Percentiles rank a stretch among this genome's conserved stretches.
phyloP scores from a whole-genome alignment of 805 yeast genomes.

The Brettanomyces bruxellensis region DNA sequence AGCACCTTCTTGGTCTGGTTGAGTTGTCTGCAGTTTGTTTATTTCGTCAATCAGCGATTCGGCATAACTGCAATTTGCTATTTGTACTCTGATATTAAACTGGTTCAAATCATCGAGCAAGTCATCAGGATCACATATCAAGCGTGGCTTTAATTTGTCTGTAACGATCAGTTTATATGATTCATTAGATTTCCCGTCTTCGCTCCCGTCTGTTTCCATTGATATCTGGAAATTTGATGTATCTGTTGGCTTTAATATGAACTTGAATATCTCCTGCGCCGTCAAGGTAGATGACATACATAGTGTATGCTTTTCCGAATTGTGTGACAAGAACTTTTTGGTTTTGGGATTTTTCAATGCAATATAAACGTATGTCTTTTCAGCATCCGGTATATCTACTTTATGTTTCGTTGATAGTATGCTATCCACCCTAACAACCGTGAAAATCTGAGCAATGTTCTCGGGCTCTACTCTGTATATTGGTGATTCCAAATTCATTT shows the following conservation, averaged over 20 bases:
- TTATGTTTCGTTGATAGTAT: not conserved
- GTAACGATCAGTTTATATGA: not conserved
- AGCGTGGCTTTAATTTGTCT: constrained; percentile 11
- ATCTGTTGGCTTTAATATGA: not conserved
- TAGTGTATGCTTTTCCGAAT: constrained; percentile 9
- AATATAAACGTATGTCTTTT: not conserved
- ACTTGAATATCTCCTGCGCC: constrained; percentile 17
- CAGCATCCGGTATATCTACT: constrained; percentile 15
- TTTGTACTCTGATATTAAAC: constrained; percentile 18
- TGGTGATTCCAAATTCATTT: not conserved
- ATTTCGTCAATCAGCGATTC: constrained; percentile 5
- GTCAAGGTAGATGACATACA: constrained; percentile 20
- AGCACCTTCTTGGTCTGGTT: constrained; percentile 7
- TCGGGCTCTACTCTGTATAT: constrained; percentile 18
- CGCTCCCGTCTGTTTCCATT: too few species aligned
- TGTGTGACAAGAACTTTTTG: constrained; percentile 17
- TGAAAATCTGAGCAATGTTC: constrained; percentile 19
- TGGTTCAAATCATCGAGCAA: constrained; percentile 12
- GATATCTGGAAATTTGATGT: not conserved
- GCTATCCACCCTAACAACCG: constrained; percentile 14
- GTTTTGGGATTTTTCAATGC: constrained; percentile 1
- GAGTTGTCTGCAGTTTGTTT: not conserved
- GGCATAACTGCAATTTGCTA: constrained; percentile 13
- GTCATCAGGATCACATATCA: constrained; percentile 23
- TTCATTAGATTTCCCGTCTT: not conserved